Percentiles rank a stretch among this genome's conserved stretches.
Conservation (phyloP, 139 green algal species). For the Chlamydomonas sp. region DNA sequence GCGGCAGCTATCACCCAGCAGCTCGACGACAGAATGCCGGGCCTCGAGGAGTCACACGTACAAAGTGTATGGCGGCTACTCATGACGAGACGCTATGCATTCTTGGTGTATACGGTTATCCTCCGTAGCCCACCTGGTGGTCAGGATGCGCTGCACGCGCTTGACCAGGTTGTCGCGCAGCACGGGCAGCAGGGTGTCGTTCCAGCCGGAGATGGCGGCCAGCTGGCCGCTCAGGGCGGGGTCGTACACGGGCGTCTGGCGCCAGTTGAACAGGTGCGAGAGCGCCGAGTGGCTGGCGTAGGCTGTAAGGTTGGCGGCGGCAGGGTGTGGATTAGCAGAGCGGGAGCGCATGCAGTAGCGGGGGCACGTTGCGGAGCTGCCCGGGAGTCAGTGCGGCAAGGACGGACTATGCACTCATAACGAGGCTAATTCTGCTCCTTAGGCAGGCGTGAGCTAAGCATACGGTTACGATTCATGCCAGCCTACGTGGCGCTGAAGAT, state of each 20-base stretch:
- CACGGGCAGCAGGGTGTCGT: not conserved
- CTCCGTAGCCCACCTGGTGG: not conserved
- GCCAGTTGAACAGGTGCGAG: slow-evolving; percentile 1
- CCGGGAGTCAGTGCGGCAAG: no score
- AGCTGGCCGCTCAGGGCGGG: not conserved
- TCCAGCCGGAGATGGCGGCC: not conserved
- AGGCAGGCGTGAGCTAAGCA: no score
- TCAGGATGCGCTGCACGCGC: not conserved
- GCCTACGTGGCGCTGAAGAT: not conserved
- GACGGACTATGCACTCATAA: no score
- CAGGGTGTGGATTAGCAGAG: not conserved
- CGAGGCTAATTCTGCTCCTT: no score
- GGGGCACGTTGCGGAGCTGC: no score
- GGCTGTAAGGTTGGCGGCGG: not conserved
- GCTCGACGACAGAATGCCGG: not conserved
- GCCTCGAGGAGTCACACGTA: not conserved
- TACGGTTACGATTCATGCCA: not conserved
- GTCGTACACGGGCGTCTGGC: slow-evolving; percentile 8
- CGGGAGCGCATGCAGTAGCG: not conserved
- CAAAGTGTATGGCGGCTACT: not conserved
- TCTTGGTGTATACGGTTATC: not conserved
- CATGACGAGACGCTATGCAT: not conserved
- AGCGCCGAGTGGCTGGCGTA: slow-evolving; percentile 11
- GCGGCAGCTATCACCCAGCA: not conserved
- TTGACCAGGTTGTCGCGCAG: not conserved